Evolutionary conservation across 192 early-diverging fungal genomes (phyloP).

Genomic region (Oehlia diaphana): DNA sequence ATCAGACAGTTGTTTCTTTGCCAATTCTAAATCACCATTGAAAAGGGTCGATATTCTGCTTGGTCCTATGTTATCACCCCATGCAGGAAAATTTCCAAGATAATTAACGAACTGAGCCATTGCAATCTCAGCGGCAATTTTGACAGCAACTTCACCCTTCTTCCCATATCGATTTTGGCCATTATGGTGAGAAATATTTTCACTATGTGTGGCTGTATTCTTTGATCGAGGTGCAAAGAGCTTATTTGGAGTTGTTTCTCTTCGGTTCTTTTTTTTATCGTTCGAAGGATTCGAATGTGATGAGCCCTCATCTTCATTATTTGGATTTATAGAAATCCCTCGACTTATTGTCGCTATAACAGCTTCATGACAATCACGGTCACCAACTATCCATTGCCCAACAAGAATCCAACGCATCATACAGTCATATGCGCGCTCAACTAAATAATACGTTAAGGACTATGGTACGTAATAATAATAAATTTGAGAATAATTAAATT

Average conservation of each 20-base stretch:
- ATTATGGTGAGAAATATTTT: constrained; percentile 17
- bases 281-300: constrained; percentile 40
- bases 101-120: constrained; percentile 71
- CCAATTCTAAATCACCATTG: constrained; percentile 52
- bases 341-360: constrained; percentile 69
- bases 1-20: constrained; percentile 23
- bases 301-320: constrained; percentile 49
- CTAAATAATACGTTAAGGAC: constrained; percentile 52
- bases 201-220: constrained; percentile 33
- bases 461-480: constrained; percentile 15
- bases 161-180: background rate
- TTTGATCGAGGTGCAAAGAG: constrained; percentile 37
- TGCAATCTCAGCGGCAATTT: constrained; percentile 72
- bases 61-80: constrained; percentile 60
- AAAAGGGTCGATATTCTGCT: constrained; percentile 61
- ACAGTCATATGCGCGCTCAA: constrained; percentile 73
- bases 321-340: constrained; percentile 66
- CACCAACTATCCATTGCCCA: constrained; percentile 77
- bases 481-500: no score
- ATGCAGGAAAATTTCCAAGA: constrained; percentile 70
- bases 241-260: constrained; percentile 39
- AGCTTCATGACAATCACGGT: constrained; percentile 63
- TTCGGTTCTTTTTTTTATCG: constrained; percentile 38
- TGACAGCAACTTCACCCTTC: constrained; percentile 50
- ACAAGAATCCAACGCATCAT: constrained; percentile 73